A percentile compares a stretch with the other conserved stretches of the same genome.
phyloP scores from a whole-genome alignment of 2,329 filamentous ascomycete species.

The Immersiporthe knoxdaviesiana region DNA sequence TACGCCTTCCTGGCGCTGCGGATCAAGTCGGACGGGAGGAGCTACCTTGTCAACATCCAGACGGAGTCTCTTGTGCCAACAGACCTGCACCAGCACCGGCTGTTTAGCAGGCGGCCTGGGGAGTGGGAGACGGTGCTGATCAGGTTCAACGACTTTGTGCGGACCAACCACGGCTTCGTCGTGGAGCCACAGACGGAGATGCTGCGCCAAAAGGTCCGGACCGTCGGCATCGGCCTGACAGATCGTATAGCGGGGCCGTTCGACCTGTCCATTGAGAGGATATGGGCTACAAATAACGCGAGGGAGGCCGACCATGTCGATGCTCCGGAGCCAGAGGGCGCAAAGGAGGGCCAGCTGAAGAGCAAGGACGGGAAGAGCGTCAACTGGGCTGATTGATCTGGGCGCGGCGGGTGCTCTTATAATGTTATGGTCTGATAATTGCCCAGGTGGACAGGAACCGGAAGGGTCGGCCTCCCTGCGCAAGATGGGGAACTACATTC shows the following conservation, averaged over 20 bases:
- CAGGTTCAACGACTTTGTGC: conserved; percentile 88
- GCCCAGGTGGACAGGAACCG: not conserved
- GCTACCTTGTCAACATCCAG: conserved; percentile 94
- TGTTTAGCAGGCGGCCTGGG: conserved; percentile 77
- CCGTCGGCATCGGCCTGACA: conserved; percentile 84
- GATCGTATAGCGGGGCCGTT: conserved; percentile 89
- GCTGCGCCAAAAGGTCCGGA: conserved; percentile 81
- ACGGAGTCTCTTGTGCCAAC: conserved; percentile 91
- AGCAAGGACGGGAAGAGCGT: conserved; percentile 49
- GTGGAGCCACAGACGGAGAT: conserved; percentile 93
- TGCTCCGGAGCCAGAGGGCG: conserved; percentile 16
- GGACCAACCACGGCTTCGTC: conserved; percentile 90
- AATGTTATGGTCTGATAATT: not conserved
- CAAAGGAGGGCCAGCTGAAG: conserved; percentile 43
- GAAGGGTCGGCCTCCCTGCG: not conserved
- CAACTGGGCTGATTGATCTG: conserved; percentile 40
- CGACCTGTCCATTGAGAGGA: conserved; percentile 79
- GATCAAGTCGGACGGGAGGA: conserved; percentile 85
- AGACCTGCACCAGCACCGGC: conserved; percentile 92
- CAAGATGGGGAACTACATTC: not conserved
- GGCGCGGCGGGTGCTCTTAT: not conserved
- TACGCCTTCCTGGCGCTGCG: conserved; percentile 87
- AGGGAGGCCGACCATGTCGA: conserved; percentile 41
- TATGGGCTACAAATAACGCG: conserved; percentile 85
- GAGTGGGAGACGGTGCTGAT: conserved; percentile 96